phyloP scores from a whole-genome alignment of 2,329 filamentous ascomycete species.

The Xylariomycetidae sp. region DNA sequence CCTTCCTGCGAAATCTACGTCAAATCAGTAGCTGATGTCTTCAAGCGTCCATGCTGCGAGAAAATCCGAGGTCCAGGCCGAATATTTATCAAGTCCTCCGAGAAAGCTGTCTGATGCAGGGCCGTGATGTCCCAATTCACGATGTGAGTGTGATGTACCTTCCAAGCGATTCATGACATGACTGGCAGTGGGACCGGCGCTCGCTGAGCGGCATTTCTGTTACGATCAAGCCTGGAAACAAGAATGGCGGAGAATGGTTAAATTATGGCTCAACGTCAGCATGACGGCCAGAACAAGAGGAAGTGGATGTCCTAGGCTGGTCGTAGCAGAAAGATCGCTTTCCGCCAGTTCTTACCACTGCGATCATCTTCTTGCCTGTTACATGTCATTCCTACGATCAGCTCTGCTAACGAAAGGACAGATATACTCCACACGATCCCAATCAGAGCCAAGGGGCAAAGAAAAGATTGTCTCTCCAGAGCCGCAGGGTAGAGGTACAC shows the following conservation, averaged over 20 bases:
- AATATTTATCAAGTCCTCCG: slow-evolving; percentile 92
- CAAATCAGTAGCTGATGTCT: slow-evolving; percentile 11
- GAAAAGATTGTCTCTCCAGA: slow-evolving; percentile 50
- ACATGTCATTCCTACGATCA: too few species aligned
- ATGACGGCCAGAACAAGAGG: too few species aligned
- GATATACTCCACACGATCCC: slow-evolving; percentile 64
- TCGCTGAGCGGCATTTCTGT: too few species aligned
- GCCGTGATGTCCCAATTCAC: slow-evolving; percentile 77
- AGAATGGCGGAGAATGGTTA: too few species aligned
- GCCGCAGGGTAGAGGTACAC: slow-evolving; percentile 44
- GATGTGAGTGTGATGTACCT: slow-evolving; percentile 71
- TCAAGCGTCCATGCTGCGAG: slow-evolving; percentile 80
- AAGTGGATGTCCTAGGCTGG: too few species aligned
- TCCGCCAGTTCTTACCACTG: too few species aligned
- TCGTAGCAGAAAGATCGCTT: too few species aligned
- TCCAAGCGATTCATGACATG: too few species aligned
- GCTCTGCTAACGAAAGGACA: slow-evolving; percentile 28
- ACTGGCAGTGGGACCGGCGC: too few species aligned
- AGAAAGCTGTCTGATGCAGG: slow-evolving; percentile 84
- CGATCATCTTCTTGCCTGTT: too few species aligned
- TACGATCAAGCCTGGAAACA: too few species aligned
- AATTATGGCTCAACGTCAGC: too few species aligned
- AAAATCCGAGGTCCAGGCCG: slow-evolving; percentile 70
- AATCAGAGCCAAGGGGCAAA: slow-evolving; percentile 51
- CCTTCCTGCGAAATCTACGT: slow-evolving; percentile 4